phyloP scores from a whole-genome alignment of 192 early-diverging fungal genomes.

The Backusella australiensis region DNA sequence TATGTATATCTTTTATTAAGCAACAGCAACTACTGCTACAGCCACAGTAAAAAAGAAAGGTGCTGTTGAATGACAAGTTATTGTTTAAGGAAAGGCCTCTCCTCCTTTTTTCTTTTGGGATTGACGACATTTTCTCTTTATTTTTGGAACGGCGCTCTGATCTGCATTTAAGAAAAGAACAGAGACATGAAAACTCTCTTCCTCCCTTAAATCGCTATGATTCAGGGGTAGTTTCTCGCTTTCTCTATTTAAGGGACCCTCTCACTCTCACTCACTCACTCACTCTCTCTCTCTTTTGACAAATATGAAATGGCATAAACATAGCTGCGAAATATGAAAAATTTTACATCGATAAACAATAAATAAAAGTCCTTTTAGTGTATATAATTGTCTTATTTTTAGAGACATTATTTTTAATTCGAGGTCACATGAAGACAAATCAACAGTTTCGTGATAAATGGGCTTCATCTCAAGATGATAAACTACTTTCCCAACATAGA shows the following conservation, averaged over 20 bases:
- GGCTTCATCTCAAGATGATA: neutral
- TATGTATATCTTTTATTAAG: neutral
- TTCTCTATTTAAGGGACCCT: neutral
- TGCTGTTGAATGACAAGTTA: neutral
- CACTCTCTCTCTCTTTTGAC: neutral
- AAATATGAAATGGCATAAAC: neutral
- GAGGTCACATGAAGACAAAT: neutral
- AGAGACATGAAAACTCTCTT: neutral
- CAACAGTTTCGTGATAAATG: neutral
- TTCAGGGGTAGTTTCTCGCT: neutral
- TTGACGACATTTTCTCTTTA: neutral
- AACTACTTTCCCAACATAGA: neutral
- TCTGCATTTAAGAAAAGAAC: constrained; percentile 9
- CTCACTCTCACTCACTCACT: neutral
- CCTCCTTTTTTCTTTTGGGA: neutral
- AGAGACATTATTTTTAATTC: neutral
- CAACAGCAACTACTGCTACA: constrained; percentile 1
- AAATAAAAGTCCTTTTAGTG: neutral
- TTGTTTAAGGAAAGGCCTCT: neutral
- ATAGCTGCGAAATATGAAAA: neutral
- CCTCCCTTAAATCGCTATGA: neutral
- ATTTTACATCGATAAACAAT: neutral
- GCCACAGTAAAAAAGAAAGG: neutral
- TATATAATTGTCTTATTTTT: neutral
- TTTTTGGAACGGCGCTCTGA: neutral